Base-by-base conservation (phyloP, 1,139 yeast species). In the Candida freyschussii region DNA sequence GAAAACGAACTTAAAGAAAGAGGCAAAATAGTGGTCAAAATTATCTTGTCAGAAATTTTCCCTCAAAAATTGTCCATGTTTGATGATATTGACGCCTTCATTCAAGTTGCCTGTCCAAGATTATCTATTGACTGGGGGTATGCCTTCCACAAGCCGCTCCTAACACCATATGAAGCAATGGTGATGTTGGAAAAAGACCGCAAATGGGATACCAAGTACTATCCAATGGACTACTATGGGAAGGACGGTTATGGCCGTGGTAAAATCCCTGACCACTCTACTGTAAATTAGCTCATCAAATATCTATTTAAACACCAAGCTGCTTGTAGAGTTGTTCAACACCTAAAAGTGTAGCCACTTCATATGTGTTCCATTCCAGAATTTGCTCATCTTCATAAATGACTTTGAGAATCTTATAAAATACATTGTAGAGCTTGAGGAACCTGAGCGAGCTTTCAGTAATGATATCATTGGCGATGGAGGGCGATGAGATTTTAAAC, bases 121-220 rank as follows among this genome's bases (percentile, higher is more conserved):
- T 65, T 91, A 33, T 85, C 96, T 3, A 91, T 91, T 27, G 99
- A 91, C 57, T 91, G 99, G 99, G 99, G 99, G 1, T 91, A 93
- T 56, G 98, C 98, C 0, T 91, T 91, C 54, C 77, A 79, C 38
- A 84, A 83, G 53, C 99, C 99, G 0, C 64, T 91, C 28, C 62
- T 91, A 37, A 89, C 98, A 0, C 98, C 99, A 0, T 91, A 93
- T 56, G 99, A 91, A 53, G 89, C 96, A 0, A 87, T 85, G 87
- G 95, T 89, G 4, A 72, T 87, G 69, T 59, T 91, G 49, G 81
- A 75, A 8, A 68, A 77, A 34, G 96, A 87, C 51, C 63, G 65
- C 25, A 73, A 70, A 61, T 86, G 95, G 76, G 65, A 60, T 26
- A 71, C 70, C 17, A 65, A 66, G 5, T 76, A 70, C 37, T 91